These are phyloP conservation scores for Jamesozyma lodderae DNA, from an alignment of 805 yeast genomes.

Conservation along the genomic window DNA sequence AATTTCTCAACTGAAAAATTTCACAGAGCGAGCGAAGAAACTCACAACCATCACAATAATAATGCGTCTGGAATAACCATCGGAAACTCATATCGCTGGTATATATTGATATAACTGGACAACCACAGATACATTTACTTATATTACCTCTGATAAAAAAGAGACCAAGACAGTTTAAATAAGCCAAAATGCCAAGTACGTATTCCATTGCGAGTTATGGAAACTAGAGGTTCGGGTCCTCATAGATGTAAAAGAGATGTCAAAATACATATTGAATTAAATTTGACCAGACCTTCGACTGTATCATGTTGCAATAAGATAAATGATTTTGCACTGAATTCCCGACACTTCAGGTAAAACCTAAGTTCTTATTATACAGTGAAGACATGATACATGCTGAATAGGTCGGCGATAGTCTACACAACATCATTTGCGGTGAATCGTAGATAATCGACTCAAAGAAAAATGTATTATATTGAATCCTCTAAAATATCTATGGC, in stretches of 20 bases:
- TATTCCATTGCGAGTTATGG: slow-evolving; percentile 15
- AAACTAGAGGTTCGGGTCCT: slow-evolving; percentile 66
- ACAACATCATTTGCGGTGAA: not conserved
- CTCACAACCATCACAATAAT: no score
- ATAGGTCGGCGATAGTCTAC: no score
- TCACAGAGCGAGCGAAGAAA: no score
- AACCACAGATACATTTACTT: no score
- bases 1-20: no score
- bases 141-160: slow-evolving; percentile 1
- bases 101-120: no score
- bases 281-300: not conserved
- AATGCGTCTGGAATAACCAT: no score
- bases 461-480: not conserved
- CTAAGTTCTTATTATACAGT: no score
- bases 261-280: not conserved
- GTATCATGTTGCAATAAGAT: not conserved
- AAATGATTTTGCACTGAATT: slow-evolving; percentile 47
- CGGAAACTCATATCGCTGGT: no score
- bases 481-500: slow-evolving; percentile 7
- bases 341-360: slow-evolving; percentile 80
- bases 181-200: slow-evolving; percentile 49
- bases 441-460: not conserved
- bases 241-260: slow-evolving; percentile 28
- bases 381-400: no score
- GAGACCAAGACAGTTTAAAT: slow-evolving; percentile 9